Conservation (phyloP, 176 grass and related monocot genomes). For the Areca catechu region DNA sequence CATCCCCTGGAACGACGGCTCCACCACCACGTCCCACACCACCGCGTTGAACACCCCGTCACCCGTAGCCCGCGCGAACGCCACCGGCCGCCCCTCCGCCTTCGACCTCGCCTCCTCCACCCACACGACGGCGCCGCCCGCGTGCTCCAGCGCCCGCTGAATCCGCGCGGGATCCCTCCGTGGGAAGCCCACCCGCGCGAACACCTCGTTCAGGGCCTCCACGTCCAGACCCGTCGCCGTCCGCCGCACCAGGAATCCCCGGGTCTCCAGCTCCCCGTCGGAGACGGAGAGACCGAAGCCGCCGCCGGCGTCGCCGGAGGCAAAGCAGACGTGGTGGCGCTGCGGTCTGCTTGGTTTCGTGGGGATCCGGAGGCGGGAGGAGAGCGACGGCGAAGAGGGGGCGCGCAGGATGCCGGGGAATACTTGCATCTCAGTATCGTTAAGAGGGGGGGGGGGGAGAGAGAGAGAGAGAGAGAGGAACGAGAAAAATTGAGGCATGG, state of each 20-base stretch:
- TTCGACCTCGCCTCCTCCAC: conserved; percentile 15
- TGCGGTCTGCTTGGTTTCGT: background rate
- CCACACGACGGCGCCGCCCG: conserved; percentile 65
- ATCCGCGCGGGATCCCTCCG: conserved; percentile 55
- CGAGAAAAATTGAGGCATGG: too few species aligned
- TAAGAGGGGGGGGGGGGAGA: too few species aligned
- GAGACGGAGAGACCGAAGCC: conserved; percentile 36
- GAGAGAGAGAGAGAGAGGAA: too few species aligned
- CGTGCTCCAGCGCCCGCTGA: conserved; percentile 52
- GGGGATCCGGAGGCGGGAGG: background rate
- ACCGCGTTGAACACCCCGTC: conserved; percentile 96
- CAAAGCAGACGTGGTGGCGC: background rate
- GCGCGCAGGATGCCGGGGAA: background rate
- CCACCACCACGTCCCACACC: conserved; percentile 93
- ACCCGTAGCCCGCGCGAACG: conserved; percentile 84
- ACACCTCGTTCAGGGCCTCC: conserved; percentile 66
- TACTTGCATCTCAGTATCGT: too few species aligned
- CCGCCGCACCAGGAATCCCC: conserved; percentile 55
- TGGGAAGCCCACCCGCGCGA: conserved; percentile 78
- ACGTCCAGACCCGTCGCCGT: conserved; percentile 43
- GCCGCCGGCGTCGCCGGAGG: background rate
- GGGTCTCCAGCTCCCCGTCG: conserved; percentile 54
- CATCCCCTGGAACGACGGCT: conserved; percentile 66
- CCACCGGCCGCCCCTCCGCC: conserved; percentile 33
- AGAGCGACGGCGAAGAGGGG: background rate